Percentiles rank a stretch among this genome's conserved stretches.
Conservation (phyloP, 2,329 filamentous ascomycete genomes). For the Monosporascus sp. region DNA sequence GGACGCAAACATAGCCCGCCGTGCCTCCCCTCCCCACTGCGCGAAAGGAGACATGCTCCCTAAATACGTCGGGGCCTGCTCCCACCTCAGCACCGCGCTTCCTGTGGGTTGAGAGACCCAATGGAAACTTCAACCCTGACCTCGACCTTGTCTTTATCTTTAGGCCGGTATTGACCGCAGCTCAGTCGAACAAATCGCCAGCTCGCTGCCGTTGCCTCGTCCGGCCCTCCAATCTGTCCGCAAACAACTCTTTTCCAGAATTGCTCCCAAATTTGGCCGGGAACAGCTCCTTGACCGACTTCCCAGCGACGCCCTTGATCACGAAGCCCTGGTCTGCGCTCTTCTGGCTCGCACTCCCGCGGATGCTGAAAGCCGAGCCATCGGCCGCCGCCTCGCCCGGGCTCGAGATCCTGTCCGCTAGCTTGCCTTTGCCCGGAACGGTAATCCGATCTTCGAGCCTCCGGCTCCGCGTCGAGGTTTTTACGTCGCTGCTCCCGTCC, state of each 20-base stretch:
- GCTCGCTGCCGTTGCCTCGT: conserved; percentile 59
- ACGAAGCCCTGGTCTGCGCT: conserved; percentile 47
- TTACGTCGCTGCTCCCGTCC: conserved; percentile 33
- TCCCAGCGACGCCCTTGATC: conserved; percentile 60
- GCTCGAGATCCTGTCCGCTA: conserved; percentile 31
- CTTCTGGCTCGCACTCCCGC: conserved; percentile 47
- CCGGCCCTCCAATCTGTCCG: conserved; percentile 52
- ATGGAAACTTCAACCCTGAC: too few species aligned
- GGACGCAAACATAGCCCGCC: too few species aligned
- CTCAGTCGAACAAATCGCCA: conserved; percentile 66
- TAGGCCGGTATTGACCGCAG: too few species aligned
- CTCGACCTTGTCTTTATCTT: too few species aligned
- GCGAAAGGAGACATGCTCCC: too few species aligned
- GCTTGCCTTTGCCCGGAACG: conserved; percentile 16
- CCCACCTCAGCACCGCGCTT: too few species aligned
- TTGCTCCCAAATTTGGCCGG: conserved; percentile 58
- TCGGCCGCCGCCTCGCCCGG: conserved; percentile 15
- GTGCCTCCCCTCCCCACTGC: too few species aligned
- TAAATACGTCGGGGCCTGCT: too few species aligned
- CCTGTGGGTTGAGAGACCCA: too few species aligned
- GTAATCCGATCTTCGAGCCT: conserved; percentile 26
- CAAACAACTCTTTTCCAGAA: conserved; percentile 64
- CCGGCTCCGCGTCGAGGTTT: conserved; percentile 6
- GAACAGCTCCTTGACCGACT: conserved; percentile 60
- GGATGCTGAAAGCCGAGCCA: conserved; percentile 48